Conservation (phyloP, 768 basidiomycete genomes). For the Pulveroboletus sp. region DNA sequence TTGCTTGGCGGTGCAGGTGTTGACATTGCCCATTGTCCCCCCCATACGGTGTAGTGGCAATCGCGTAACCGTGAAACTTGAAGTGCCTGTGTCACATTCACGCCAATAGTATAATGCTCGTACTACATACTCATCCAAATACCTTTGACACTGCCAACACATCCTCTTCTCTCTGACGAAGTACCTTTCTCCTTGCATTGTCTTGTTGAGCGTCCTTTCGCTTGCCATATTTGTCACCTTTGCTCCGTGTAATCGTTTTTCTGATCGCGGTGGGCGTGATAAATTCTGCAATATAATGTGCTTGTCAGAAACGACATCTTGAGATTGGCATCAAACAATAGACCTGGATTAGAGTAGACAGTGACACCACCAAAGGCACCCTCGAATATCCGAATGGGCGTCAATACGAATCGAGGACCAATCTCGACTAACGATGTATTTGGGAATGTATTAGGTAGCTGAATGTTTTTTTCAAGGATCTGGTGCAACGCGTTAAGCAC, state of each 20-base stretch:
- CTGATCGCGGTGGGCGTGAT: constrained; percentile 83
- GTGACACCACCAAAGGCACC: constrained; percentile 95
- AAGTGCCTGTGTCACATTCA: neutral
- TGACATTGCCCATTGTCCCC: constrained; percentile 15
- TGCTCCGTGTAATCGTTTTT: constrained; percentile 62
- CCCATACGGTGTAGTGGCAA: neutral
- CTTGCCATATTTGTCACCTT: constrained; percentile 77
- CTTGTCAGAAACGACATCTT: neutral
- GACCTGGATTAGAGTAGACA: constrained; percentile 93
- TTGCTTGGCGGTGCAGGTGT: constrained; percentile 13
- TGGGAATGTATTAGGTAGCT: constrained; percentile 81
- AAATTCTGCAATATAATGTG: constrained; percentile 61
- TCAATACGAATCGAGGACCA: constrained; percentile 94
- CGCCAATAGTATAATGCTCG: neutral
- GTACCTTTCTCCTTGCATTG: constrained; percentile 57
- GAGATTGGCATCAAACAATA: constrained; percentile 17
- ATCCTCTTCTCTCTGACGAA: constrained; percentile 66
- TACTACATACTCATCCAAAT: constrained; percentile 69
- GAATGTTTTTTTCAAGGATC: constrained; percentile 93
- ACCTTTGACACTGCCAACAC: constrained; percentile 84
- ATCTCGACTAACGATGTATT: constrained; percentile 93
- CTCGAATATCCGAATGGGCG: constrained; percentile 97
- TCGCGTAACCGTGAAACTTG: constrained; percentile 1
- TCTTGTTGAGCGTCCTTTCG: constrained; percentile 81
- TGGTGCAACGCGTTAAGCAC: constrained; percentile 30